Conservation (phyloP, 192 early-diverging fungal species). For the Phycomyces blakesleeanus region DNA sequence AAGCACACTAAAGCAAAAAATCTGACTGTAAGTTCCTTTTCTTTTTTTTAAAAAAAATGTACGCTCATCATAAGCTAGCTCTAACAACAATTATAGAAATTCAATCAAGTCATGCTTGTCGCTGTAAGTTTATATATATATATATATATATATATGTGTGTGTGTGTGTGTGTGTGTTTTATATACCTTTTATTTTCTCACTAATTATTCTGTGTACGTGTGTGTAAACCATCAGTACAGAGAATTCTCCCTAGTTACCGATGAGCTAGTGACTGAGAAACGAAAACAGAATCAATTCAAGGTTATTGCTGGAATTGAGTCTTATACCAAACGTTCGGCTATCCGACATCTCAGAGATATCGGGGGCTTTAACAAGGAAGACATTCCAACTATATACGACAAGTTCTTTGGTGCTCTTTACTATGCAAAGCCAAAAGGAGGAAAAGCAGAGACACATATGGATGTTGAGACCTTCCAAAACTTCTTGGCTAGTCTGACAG, state of each 20-base stretch:
- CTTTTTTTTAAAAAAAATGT: no score
- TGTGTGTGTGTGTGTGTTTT: no score
- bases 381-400: conserved; percentile 87
- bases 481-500: conserved; percentile 69
- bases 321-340: conserved; percentile 87
- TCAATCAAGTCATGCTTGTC: conserved; percentile 83
- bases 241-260: conserved; percentile 83
- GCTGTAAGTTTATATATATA: conserved; percentile 39
- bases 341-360: conserved; percentile 75
- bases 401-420: conserved; percentile 79
- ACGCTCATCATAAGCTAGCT: no score
- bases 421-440: conserved; percentile 44
- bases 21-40: conserved; percentile 45
- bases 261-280: conserved; percentile 70
- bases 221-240: conserved; percentile 56
- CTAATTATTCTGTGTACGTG: no score
- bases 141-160: no score
- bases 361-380: conserved; percentile 78
- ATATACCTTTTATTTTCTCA: no score
- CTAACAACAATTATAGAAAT: conserved; percentile 42
- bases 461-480: conserved; percentile 70
- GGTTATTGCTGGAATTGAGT: conserved; percentile 89
- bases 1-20: conserved; percentile 50
- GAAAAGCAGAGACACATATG: conserved; percentile 46
- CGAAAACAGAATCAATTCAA: conserved; percentile 83